Percentiles rank a stretch among this genome's conserved stretches.
phyloP scores from a whole-genome alignment of 2,329 filamentous ascomycete genomes.

The Colletotrichum ledebouriae region DNA sequence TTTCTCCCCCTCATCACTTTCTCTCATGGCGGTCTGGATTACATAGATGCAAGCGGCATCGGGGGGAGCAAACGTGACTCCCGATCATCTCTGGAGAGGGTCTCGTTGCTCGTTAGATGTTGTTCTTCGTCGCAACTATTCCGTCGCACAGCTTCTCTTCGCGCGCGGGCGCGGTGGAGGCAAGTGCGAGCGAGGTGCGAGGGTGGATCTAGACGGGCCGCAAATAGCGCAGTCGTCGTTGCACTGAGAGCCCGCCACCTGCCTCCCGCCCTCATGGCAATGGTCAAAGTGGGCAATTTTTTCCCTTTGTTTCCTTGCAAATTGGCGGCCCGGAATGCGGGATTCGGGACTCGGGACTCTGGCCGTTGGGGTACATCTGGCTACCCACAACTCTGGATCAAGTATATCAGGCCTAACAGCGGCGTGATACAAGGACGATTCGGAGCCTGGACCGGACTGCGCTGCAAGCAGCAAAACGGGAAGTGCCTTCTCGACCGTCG shows the following conservation, averaged over 20 bases:
- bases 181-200: not conserved
- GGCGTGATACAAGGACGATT: not conserved
- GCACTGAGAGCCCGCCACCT: conserved; percentile 1
- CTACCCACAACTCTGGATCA: conserved; percentile 28
- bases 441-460: not conserved
- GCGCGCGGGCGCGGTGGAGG: not conserved
- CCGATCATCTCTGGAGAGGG: conserved; percentile 21
- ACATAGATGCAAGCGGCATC: conserved; percentile 3
- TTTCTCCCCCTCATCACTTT: not conserved
- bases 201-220: conserved; percentile 2
- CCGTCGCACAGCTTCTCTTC: conserved; percentile 11
- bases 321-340: not conserved
- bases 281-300: not conserved
- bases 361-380: not conserved
- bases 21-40: conserved; percentile 30
- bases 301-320: not conserved
- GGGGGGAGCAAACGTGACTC: conserved; percentile 7
- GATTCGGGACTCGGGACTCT: not conserved
- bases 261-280: conserved; percentile 36
- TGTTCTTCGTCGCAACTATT: conserved; percentile 12
- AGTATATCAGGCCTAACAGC: conserved; percentile 23
- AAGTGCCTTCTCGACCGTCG: not conserved
- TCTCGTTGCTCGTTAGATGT: not conserved
- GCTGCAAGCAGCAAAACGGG: not conserved
- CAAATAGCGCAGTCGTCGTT: conserved; percentile 13